Conservation (phyloP, 805 yeast genomes). For the Brettanomyces sp. region DNA sequence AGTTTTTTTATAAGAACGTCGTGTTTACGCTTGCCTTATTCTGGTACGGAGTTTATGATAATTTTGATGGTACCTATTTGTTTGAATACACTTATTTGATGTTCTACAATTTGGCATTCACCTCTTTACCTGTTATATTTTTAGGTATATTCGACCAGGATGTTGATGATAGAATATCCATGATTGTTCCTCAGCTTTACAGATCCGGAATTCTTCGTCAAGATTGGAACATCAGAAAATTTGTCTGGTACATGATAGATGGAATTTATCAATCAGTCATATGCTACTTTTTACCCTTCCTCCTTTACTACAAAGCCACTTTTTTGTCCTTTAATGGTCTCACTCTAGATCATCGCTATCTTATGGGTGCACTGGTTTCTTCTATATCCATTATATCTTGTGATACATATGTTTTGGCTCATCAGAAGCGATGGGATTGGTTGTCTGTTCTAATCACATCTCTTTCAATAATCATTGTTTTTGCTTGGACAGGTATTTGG, state of each 20-base stretch:
- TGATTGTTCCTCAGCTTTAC: conserved; percentile 69
- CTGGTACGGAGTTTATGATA: conserved; percentile 69
- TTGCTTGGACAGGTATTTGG: conserved; percentile 80
- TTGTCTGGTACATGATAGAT: conserved; percentile 66
- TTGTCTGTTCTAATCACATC: conserved; percentile 44
- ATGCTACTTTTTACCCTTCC: conserved; percentile 66
- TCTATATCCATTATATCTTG: conserved; percentile 60
- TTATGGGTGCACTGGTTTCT: conserved; percentile 61
- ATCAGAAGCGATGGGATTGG: conserved; percentile 81
- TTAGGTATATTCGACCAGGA: conserved; percentile 78
- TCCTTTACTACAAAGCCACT: conserved; percentile 34
- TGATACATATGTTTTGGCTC: conserved; percentile 54
- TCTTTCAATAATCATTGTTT: conserved; percentile 51
- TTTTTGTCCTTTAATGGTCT: conserved; percentile 36
- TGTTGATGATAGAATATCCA: conserved; percentile 57
- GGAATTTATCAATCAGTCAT: conserved; percentile 69
- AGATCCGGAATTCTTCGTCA: conserved; percentile 60
- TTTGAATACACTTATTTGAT: conserved; percentile 71
- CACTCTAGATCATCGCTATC: conserved; percentile 59
- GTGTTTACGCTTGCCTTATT: conserved; percentile 65
- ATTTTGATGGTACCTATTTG: conserved; percentile 74
- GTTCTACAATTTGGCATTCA: conserved; percentile 77
- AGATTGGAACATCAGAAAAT: conserved; percentile 65
- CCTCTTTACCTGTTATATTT: conserved; percentile 72
- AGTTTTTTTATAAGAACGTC: conserved; percentile 70